phyloP scores from a whole-genome alignment of 1,139 yeast species.

The Geotrichum restrictum region DNA sequence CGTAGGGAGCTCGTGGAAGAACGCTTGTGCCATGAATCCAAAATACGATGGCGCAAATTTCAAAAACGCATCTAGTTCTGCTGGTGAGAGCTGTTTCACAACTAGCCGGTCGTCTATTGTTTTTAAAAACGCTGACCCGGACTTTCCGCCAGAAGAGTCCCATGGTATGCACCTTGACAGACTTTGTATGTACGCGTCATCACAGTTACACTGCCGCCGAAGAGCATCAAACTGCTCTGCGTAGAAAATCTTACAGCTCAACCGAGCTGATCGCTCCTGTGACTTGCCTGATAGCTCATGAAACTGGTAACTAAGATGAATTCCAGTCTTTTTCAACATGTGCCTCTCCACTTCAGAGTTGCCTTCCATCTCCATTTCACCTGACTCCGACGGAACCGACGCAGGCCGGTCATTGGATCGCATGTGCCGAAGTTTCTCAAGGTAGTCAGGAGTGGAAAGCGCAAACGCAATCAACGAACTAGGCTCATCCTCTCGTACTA shows the following conservation, averaged over 20 bases:
- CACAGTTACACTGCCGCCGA: slow-evolving; percentile 75
- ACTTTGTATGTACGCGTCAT: slow-evolving; percentile 76
- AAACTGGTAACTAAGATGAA: slow-evolving; percentile 74
- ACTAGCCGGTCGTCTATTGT: slow-evolving; percentile 84
- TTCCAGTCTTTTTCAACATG: slow-evolving; percentile 78
- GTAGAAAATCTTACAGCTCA: slow-evolving; percentile 90
- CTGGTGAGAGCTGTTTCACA: slow-evolving; percentile 80
- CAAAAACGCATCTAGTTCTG: slow-evolving; percentile 89
- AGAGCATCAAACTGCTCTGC: slow-evolving; percentile 97
- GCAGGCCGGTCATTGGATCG: slow-evolving; percentile 28
- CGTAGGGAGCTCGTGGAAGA: slow-evolving; percentile 91
- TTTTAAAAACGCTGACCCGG: slow-evolving; percentile 90
- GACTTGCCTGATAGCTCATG: slow-evolving; percentile 67
- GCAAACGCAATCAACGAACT: slow-evolving; percentile 92
- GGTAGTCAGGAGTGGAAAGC: slow-evolving; percentile 76
- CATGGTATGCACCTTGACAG: slow-evolving; percentile 89
- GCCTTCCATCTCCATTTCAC: slow-evolving; percentile 19
- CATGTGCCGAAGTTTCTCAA: slow-evolving; percentile 54
- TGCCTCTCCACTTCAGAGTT: slow-evolving; percentile 50
- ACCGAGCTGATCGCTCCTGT: slow-evolving; percentile 73
- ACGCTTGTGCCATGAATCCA: slow-evolving; percentile 91
- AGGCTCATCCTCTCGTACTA: slow-evolving; percentile 95
- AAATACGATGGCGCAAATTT: slow-evolving; percentile 95
- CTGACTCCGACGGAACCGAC: slow-evolving; percentile 27
- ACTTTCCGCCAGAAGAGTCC: slow-evolving; percentile 95